Base-by-base conservation (phyloP, 768 basidiomycete genomes). In the Lactarius evosmus region DNA sequence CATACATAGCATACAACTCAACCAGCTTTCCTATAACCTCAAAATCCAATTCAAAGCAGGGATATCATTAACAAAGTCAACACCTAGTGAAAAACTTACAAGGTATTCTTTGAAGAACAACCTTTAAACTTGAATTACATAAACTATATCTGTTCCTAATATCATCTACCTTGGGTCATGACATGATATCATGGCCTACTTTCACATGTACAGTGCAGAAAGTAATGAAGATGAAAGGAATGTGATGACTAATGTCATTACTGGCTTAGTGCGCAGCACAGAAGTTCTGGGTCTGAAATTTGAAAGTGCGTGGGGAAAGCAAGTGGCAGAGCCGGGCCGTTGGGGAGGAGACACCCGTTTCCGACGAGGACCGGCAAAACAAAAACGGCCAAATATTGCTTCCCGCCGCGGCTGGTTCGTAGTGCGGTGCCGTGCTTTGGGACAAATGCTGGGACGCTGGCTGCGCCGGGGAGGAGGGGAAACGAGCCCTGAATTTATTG, bases 401-500 rank as follows among this genome's bases (percentile, higher is more conserved):
- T 51, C 27, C 50, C 27, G 16, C 50, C 50, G 29, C 50, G 16
- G 50, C 50, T n/a, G 22, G 44, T 46, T 44, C 29, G 44, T n/a
- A 12, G 57, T 22, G 27, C 51, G 19, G 8, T 29, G 29, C 30
- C 3, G 51, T n/a, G 51, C 51, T 52, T 17, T 30, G 30, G 19
- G 30, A 27, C 56, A 17, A 34, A n/a, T 25, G 27, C 58, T 60
- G 36, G 58, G 59, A 2, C 22, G n/a, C 38, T 52, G 51, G 59
- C 60, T 53, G 33, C 49, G 58, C 55, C 19, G 16, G 49, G 22
- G 25, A 38, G 32, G 6, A 25, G 30, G 50, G 33, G 19, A 9
- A 29, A 8, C 2, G 22, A 58, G 63, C 53, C 63, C 63, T 64
- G 58, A 64, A 64, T 64, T 64, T 64, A 64, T 54, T 59, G 41